Evolutionary conservation across 805 yeast genomes (phyloP).

Genomic region (Metschnikowia picachoensis): DNA sequence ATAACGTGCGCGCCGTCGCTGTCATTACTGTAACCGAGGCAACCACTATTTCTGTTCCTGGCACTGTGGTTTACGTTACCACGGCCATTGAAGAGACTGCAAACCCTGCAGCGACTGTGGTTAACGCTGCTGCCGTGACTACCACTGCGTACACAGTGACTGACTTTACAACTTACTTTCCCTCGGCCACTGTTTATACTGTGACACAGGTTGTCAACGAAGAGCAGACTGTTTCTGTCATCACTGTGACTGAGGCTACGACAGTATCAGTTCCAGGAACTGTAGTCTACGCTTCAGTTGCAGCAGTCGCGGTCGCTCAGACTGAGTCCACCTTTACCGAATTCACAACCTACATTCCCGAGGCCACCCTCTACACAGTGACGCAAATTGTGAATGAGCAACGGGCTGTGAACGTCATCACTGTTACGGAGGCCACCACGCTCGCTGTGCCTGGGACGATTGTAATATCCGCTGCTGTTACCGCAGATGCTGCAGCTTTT

Average conservation of each 20-base stretch:
- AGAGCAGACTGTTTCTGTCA: constrained; percentile 23
- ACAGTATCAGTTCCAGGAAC: constrained; percentile 33
- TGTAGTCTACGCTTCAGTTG: constrained; percentile 12
- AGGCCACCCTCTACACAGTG: constrained; percentile 29
- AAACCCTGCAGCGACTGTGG: constrained; percentile 19
- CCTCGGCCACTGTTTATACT: constrained; percentile 30
- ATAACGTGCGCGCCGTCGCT: constrained; percentile 24
- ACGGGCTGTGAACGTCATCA: constrained; percentile 8
- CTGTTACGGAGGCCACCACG: constrained; percentile 31
- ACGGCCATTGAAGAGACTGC: constrained; percentile 1
- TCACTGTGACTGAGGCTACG: constrained; percentile 28
- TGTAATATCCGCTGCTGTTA: background rate
- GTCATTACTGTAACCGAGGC: constrained; percentile 27
- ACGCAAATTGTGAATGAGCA: constrained; percentile 10
- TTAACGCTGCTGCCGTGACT: constrained; percentile 19
- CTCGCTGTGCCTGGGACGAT: constrained; percentile 27
- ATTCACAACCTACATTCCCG: constrained; percentile 37
- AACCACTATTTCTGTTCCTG: constrained; percentile 30
- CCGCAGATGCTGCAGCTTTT: background rate
- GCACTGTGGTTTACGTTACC: constrained; percentile 26
- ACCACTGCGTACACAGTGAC: constrained; percentile 25
- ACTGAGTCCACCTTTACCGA: constrained; percentile 28
- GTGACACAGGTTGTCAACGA: constrained; percentile 29
- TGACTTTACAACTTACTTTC: constrained; percentile 37
- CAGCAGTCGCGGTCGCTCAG: constrained; percentile 23